Evolutionary conservation across 345 rosid species (phyloP).

Genomic region (Boechera divaricarpa): DNA sequence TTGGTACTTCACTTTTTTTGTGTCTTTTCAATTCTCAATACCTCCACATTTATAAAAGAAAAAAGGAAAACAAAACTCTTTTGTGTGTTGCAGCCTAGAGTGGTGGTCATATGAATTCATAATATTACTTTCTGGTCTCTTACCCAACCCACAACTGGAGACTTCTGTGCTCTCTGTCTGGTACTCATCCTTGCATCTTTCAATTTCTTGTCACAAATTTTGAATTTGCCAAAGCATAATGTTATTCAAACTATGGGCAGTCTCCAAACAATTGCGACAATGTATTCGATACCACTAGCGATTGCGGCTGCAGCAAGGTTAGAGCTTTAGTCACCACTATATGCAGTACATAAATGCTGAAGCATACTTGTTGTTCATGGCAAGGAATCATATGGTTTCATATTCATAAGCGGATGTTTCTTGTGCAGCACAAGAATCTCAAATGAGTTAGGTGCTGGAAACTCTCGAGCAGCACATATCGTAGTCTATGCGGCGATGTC

Average conservation of each 20-base stretch:
- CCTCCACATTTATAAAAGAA: not conserved
- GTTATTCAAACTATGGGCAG: constrained; percentile 44
- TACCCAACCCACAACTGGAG: constrained; percentile 82
- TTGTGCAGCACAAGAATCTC: constrained; percentile 56
- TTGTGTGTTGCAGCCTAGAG: constrained; percentile 63
- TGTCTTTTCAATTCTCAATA: constrained; percentile 8
- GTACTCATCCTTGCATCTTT: constrained; percentile 37
- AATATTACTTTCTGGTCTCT: constrained; percentile 73
- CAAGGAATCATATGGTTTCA: constrained; percentile 2
- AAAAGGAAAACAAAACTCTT: not conserved
- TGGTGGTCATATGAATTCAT: constrained; percentile 97
- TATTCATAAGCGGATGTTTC: constrained; percentile 29
- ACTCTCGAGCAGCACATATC: constrained; percentile 53
- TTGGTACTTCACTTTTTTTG: constrained; percentile 52
- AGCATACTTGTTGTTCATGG: not conserved
- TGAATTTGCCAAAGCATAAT: constrained; percentile 10
- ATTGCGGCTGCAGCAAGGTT: constrained; percentile 73
- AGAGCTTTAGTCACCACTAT: constrained; percentile 6
- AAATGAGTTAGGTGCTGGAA: constrained; percentile 85
- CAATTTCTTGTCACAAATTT: not conserved
- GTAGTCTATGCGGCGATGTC: constrained; percentile 54
- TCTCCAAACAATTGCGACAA: constrained; percentile 55
- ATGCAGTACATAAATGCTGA: constrained; percentile 10
- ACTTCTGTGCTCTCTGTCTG: constrained; percentile 86
- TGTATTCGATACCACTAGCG: constrained; percentile 60